Evolutionary conservation across 495 filamentous ascomycete genomes (phyloP).

Genomic region (Neurospora sp.): DNA sequence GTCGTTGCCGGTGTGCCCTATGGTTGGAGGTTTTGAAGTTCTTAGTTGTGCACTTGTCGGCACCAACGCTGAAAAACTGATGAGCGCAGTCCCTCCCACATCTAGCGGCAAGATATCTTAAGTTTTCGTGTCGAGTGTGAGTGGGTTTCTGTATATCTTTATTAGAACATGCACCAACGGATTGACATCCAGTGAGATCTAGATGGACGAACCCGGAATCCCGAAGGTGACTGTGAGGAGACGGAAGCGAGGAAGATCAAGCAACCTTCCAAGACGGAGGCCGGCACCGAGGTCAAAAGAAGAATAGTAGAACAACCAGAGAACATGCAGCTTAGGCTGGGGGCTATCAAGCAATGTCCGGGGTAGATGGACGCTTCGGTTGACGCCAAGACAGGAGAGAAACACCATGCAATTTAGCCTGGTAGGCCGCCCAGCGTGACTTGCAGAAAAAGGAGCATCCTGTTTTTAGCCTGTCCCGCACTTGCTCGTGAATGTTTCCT

Average conservation of each 20-base stretch:
- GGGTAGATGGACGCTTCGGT: neutral
- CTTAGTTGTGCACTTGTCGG: neutral
- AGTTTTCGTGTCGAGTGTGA: neutral
- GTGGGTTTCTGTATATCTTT: neutral
- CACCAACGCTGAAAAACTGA: neutral
- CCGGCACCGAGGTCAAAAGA: neutral
- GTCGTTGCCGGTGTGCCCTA: neutral
- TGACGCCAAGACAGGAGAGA: neutral
- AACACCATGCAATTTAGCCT: constrained; percentile 1
- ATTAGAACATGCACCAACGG: neutral
- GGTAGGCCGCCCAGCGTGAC: neutral
- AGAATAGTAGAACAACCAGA: neutral
- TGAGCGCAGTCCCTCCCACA: neutral
- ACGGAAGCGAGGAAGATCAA: neutral
- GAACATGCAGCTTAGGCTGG: neutral
- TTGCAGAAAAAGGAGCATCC: neutral
- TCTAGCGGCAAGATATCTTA: neutral
- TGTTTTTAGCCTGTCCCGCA: constrained; percentile 1
- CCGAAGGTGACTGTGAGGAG: neutral
- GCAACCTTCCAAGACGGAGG: neutral
- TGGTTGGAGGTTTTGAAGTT: neutral
- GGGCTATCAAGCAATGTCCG: neutral
- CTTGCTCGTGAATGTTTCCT: neutral
- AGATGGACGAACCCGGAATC: neutral
- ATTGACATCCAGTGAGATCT: neutral